Evolutionary conservation across 148 eudicot genomes (phyloP).

Genomic region (Oxyria digyna): DNA sequence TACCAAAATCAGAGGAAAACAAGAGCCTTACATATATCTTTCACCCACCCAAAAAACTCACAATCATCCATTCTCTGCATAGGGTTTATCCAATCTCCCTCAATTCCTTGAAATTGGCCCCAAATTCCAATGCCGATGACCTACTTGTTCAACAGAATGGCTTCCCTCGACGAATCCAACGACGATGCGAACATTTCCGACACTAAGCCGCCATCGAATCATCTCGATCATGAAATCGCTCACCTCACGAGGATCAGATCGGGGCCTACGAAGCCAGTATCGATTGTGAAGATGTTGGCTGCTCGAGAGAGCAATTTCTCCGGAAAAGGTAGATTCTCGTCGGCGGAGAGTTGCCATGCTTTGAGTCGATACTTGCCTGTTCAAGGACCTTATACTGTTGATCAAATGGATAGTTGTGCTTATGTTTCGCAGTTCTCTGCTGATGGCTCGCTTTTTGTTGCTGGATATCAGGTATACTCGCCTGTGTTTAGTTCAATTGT

Average conservation of each 20-base stretch:
- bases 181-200: not conserved
- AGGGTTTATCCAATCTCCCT: not conserved
- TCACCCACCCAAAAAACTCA: not conserved
- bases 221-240: constrained; percentile 60
- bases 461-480: constrained; percentile 69
- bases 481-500: too few relatives aligned
- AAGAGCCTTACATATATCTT: not conserved
- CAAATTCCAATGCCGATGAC: not conserved
- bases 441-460: constrained; percentile 72
- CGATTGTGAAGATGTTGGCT: constrained; percentile 60
- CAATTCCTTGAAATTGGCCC: not conserved
- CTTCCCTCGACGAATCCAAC: not conserved
- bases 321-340: constrained; percentile 53
- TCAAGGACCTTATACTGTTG: constrained; percentile 48
- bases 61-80: not conserved
- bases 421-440: constrained; percentile 76
- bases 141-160: not conserved
- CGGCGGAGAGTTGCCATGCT: constrained; percentile 59
- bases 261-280: constrained; percentile 37
- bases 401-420: constrained; percentile 53
- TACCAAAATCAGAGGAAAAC: too few relatives aligned
- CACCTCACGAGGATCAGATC: constrained; percentile 75
- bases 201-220: not conserved
- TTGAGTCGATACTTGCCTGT: constrained; percentile 65
- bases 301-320: constrained; percentile 71